Evolutionary conservation across 1,139 yeast species (phyloP).

Genomic region (Wickerhamomyces sp.): DNA sequence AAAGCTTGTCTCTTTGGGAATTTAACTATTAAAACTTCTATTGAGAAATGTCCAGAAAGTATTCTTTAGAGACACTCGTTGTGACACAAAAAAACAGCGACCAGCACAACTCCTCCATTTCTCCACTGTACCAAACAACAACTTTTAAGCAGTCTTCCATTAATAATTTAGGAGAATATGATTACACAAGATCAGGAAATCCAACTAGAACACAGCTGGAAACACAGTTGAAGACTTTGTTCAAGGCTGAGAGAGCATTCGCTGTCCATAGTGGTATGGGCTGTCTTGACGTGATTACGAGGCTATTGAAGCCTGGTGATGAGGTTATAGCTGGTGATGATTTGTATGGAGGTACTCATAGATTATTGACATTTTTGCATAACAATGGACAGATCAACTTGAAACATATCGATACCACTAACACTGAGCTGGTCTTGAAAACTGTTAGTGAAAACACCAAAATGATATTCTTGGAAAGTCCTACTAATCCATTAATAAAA

Average conservation of each 20-base stretch:
- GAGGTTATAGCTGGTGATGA: slow-evolving; percentile 92
- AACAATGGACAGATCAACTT: slow-evolving; percentile 66
- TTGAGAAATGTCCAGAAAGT: slow-evolving; percentile 4
- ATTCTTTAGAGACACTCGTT: slow-evolving; percentile 60
- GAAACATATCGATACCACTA: slow-evolving; percentile 78
- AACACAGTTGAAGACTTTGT: slow-evolving; percentile 68
- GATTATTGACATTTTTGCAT: slow-evolving; percentile 71
- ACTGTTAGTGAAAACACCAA: slow-evolving; percentile 51
- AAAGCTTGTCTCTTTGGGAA: not conserved
- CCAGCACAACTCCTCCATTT: slow-evolving; percentile 75
- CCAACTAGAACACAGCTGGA: slow-evolving; percentile 85
- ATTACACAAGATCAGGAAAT: slow-evolving; percentile 91
- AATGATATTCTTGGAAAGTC: slow-evolving; percentile 81
- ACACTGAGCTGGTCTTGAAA: slow-evolving; percentile 44
- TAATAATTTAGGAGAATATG: slow-evolving; percentile 78
- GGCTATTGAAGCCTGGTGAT: slow-evolving; percentile 71
- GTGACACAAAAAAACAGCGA: slow-evolving; percentile 66
- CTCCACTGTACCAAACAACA: slow-evolving; percentile 90
- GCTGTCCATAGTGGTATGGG: slow-evolving; percentile 95
- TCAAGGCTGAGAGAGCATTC: slow-evolving; percentile 66
- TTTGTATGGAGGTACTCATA: slow-evolving; percentile 87
- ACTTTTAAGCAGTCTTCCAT: slow-evolving; percentile 83
- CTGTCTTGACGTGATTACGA: slow-evolving; percentile 77
- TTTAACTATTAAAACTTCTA: too few relatives aligned
- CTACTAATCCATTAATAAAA: slow-evolving; percentile 88